Conservation (phyloP, 352 stramenopile species). For the Pythium vanterpoolii region DNA sequence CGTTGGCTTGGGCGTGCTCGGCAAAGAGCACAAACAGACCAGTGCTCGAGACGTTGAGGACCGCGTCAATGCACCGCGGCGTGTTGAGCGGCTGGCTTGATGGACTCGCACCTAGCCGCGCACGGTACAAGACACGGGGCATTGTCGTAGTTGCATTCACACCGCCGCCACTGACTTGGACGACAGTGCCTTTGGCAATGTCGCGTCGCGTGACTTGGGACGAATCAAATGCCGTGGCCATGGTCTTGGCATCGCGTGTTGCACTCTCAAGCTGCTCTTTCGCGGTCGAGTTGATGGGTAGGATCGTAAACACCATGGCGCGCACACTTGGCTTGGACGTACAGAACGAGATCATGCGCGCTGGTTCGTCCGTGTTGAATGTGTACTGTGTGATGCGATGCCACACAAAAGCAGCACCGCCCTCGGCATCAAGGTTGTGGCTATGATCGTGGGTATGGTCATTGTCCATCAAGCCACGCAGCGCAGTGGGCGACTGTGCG, state of each 20-base stretch:
- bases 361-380: neutral
- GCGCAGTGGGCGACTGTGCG: neutral
- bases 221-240: conserved; percentile 10
- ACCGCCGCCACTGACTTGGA: neutral
- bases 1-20: conserved; percentile 24
- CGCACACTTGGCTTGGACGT: neutral
- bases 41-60: conserved; percentile 7
- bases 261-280: conserved; percentile 4
- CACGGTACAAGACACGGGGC: conserved; percentile 5
- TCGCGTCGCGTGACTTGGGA: neutral
- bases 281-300: conserved; percentile 5
- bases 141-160: neutral
- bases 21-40: conserved; percentile 27
- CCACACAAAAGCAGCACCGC: neutral
- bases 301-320: conserved; percentile 8
- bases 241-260: conserved; percentile 3
- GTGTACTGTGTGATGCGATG: conserved; percentile 5
- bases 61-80: conserved; percentile 15
- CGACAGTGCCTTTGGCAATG: neutral
- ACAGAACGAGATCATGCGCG: conserved; percentile 6
- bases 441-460: neutral
- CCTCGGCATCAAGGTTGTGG: neutral
- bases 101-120: neutral
- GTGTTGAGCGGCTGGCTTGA: neutral
- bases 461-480: neutral